Evolutionary conservation across 2,329 filamentous ascomycete genomes (phyloP).

Genomic region (Arthrinium puccinioides): DNA sequence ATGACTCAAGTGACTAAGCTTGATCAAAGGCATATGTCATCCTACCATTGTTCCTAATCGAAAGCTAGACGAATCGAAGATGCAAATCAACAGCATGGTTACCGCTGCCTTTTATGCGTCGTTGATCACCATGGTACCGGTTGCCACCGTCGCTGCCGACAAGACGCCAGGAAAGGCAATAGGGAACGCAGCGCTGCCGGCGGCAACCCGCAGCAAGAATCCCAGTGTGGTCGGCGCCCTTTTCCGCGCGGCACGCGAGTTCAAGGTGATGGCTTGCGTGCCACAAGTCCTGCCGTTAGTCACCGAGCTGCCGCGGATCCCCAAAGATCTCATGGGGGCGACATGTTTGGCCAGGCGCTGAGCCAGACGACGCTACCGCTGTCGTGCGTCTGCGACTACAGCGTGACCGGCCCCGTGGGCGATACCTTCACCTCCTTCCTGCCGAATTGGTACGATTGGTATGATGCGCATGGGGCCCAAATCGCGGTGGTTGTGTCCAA

Average conservation of each 20-base stretch:
- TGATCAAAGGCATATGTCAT: too few relatives aligned
- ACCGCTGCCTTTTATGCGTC: too few relatives aligned
- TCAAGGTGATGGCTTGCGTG: constrained; percentile 13
- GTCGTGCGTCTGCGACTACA: constrained; percentile 16
- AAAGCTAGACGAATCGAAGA: too few relatives aligned
- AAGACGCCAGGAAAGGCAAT: too few relatives aligned
- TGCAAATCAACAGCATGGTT: too few relatives aligned
- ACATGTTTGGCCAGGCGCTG: constrained; percentile 14
- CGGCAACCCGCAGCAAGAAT: background rate
- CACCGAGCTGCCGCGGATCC: constrained; percentile 14
- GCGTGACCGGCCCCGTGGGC: constrained; percentile 14
- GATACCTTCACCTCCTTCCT: constrained; percentile 13
- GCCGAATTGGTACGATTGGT: constrained; percentile 18
- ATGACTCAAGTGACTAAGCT: too few relatives aligned
- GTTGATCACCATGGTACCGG: too few relatives aligned
- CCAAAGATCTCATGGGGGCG: constrained; percentile 11
- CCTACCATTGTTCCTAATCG: too few relatives aligned
- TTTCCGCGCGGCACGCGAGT: constrained; percentile 9
- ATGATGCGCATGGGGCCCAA: constrained; percentile 9
- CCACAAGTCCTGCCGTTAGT: constrained; percentile 14
- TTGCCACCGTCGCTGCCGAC: too few relatives aligned
- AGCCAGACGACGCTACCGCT: constrained; percentile 15
- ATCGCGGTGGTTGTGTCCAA: constrained; percentile 10
- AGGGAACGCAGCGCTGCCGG: too few relatives aligned
- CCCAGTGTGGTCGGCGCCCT: constrained; percentile 4